phyloP scores from a whole-genome alignment of 129 eudicot genomes.

The Saussurea involucrata region DNA sequence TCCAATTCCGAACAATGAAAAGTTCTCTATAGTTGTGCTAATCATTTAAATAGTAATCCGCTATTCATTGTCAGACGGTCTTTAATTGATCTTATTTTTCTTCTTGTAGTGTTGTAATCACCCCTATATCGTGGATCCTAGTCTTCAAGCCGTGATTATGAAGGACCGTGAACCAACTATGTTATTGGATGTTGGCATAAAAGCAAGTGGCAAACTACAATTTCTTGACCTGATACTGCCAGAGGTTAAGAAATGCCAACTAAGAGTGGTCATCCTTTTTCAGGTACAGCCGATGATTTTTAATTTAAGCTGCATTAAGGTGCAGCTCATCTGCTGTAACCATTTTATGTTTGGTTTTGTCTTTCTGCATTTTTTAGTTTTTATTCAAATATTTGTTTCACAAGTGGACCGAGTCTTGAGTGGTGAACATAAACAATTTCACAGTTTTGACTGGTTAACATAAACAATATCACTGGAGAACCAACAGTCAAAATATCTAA shows the following conservation, averaged over 20 bases:
- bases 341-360: background rate
- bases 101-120: conserved; percentile 76
- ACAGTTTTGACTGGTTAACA: background rate
- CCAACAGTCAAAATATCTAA: too few species aligned
- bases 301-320: conserved; percentile 10
- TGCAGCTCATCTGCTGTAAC: background rate
- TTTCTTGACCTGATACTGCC: conserved; percentile 68
- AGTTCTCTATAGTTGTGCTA: background rate
- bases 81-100: conserved; percentile 23
- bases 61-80: conserved; percentile 1
- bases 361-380: background rate
- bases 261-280: conserved; percentile 62
- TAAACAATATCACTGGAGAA: background rate
- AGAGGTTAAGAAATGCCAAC: conserved; percentile 44
- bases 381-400: background rate
- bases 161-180: conserved; percentile 32
- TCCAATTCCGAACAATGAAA: background rate
- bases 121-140: conserved; percentile 59
- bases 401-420: background rate
- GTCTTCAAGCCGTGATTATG: conserved; percentile 36
- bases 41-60: background rate
- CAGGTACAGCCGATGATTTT: conserved; percentile 44
- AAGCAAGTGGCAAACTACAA: conserved; percentile 80
- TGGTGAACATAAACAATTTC: background rate
- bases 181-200: conserved; percentile 48